A percentile compares a stretch with the other conserved stretches of the same genome.
Conservation (phyloP, 805 yeast species). For the Pichia heedii region DNA sequence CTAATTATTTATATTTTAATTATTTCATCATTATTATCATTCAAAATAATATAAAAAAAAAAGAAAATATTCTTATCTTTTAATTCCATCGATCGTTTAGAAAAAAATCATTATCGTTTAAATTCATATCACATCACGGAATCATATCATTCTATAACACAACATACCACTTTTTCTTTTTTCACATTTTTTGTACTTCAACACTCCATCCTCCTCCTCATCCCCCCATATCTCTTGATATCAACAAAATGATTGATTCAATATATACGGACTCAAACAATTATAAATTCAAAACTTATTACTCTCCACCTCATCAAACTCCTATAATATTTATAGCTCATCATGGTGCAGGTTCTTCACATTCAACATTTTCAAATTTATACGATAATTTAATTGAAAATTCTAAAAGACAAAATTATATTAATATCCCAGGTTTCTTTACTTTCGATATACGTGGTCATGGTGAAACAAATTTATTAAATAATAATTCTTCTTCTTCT, state of each 20-base stretch:
- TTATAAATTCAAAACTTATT: slow-evolving; percentile 46
- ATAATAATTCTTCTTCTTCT: slow-evolving; percentile 2
- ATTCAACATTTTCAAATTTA: slow-evolving; percentile 61
- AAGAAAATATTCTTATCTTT: no score
- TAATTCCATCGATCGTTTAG: no score
- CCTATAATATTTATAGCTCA: slow-evolving; percentile 64
- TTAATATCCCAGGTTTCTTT: slow-evolving; percentile 49
- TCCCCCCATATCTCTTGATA: no score
- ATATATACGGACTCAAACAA: slow-evolving; percentile 15
- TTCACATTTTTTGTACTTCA: no score
- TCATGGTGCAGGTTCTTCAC: slow-evolving; percentile 95
- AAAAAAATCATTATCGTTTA: no score
- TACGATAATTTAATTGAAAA: slow-evolving; percentile 27
- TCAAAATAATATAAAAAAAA: no score
- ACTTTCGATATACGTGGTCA: slow-evolving; percentile 83
- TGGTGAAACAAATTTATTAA: slow-evolving; percentile 40
- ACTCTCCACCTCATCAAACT: slow-evolving; percentile 30
- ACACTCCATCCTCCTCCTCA: no score
- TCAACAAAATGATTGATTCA: no score
- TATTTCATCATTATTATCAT: no score
- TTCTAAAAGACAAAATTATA: slow-evolving; percentile 21
- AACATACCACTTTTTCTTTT: no score
- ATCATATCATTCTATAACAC: background rate
- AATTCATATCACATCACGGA: no score
- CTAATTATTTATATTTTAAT: no score